Base-by-base conservation (phyloP, 2,329 filamentous ascomycete species). In the Tolypocladium paradoxum region DNA sequence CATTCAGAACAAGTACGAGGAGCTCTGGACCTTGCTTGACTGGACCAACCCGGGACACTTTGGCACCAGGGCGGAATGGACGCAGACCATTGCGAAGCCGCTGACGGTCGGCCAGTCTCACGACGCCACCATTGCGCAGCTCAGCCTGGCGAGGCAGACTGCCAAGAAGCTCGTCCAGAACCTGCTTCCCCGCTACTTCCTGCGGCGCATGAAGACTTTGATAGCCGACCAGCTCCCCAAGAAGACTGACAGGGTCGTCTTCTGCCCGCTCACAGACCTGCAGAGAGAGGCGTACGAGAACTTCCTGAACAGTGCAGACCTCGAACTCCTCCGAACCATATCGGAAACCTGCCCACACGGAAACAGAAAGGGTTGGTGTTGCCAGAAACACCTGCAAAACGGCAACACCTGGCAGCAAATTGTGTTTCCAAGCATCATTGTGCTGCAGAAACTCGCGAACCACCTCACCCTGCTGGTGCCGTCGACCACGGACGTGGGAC, bases 1-100 rank as follows among this genome's bases (percentile, higher is more conserved):
- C 0, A 96, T 99, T 46, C 93, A 99, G 65, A 99, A 99, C 68
- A 93, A 89, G 59, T 99, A 99, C 66, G 90, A 96, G 65, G 93
- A 99, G 67, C 77, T 99, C 1, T 99, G 92, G 92, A 95, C 90
- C 0, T 75, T 99, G 0, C 75, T 99, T 3, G 95, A 99, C 65
- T 99, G 93, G 93, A 91, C 90, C 0, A 93, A 95, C 60, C 93
- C 93, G 0, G 92, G 90, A 0, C 71, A 77, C 48, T 79, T 84
- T 52, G 81, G 80, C 18, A 76, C 75, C 0, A 63, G 87, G 11
- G 73, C 79, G 6, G 87, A 88, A 43, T 99, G 93, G 93, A 86
- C 83, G 62, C 76, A 79, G 22, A 83, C 80, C 37, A 89, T 99
- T 54, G 84, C 85, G 51, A 80, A 84, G 24, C 93, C 92, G 0